Conservation (phyloP, 176 grass and related monocot genomes). For the Carex pumila region DNA sequence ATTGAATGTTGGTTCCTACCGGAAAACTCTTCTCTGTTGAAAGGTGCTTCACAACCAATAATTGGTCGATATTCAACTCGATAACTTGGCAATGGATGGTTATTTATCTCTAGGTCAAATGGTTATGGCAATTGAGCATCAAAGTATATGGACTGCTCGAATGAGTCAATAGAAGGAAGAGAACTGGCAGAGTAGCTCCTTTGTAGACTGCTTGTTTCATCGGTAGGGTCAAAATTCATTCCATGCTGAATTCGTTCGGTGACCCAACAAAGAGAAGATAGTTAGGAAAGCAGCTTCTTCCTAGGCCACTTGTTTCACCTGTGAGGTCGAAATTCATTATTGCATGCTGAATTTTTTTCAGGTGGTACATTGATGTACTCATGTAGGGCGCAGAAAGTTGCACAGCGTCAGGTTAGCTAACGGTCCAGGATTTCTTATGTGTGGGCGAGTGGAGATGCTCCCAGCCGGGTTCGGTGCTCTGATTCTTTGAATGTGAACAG, state of each 20-base stretch:
- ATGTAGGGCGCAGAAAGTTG: no score
- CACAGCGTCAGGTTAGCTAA: no score
- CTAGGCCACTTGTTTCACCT: no score
- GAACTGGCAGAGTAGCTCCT: not conserved
- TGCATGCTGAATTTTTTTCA: no score
- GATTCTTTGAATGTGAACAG: no score
- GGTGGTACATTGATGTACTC: no score
- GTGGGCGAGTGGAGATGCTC: no score
- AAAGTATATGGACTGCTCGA: not conserved
- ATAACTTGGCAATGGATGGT: not conserved
- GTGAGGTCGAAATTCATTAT: not conserved
- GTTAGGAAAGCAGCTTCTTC: no score
- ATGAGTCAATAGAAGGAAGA: not conserved
- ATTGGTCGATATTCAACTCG: not conserved
- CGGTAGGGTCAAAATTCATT: not conserved
- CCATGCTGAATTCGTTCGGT: no score
- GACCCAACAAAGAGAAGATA: no score
- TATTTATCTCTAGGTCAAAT: not conserved
- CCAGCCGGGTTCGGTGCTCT: no score
- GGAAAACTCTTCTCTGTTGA: not conserved
- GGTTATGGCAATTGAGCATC: not conserved
- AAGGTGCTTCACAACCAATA: not conserved
- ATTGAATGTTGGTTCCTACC: not conserved
- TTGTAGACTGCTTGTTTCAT: not conserved
- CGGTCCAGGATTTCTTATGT: no score